These are phyloP conservation scores for Phialophora macrospora DNA, from an alignment of 2,329 filamentous ascomycete species.

Conservation along the genomic window DNA sequence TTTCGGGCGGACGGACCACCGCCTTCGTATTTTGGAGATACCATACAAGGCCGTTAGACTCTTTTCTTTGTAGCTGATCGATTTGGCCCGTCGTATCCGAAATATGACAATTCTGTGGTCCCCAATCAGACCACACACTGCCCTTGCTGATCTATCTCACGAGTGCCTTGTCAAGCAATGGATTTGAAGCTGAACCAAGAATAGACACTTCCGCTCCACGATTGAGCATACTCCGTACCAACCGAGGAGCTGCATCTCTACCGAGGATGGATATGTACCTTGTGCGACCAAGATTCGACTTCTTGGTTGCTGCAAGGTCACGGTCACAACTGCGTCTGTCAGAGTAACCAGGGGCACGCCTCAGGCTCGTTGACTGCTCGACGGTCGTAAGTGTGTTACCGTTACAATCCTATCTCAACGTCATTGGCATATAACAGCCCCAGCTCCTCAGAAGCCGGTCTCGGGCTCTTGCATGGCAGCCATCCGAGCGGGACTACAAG, in stretches of 20 bases:
- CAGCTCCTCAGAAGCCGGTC: constrained; percentile 4
- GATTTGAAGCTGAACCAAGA: neutral
- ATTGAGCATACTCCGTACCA: neutral
- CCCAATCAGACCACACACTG: neutral
- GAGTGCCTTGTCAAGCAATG: neutral
- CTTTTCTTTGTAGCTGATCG: neutral
- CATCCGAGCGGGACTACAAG: neutral
- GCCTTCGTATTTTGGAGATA: neutral
- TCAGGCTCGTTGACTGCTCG: neutral
- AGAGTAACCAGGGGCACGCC: neutral
- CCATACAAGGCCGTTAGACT: neutral
- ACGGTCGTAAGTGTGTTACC: neutral
- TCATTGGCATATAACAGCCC: neutral
- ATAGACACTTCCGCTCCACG: neutral
- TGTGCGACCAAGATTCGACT: neutral
- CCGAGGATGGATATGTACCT: constrained; percentile 6
- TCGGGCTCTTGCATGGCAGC: constrained; percentile 10
- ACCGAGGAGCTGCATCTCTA: constrained; percentile 3
- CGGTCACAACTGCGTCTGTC: neutral
- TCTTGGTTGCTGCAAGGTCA: neutral
- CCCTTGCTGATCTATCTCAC: neutral
- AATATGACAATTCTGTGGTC: neutral
- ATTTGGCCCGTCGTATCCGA: neutral
- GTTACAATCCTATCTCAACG: neutral
- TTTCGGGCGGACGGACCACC: neutral